Base-by-base conservation (phyloP, 2,329 filamentous ascomycete species). In the Polytolypa hystricis region DNA sequence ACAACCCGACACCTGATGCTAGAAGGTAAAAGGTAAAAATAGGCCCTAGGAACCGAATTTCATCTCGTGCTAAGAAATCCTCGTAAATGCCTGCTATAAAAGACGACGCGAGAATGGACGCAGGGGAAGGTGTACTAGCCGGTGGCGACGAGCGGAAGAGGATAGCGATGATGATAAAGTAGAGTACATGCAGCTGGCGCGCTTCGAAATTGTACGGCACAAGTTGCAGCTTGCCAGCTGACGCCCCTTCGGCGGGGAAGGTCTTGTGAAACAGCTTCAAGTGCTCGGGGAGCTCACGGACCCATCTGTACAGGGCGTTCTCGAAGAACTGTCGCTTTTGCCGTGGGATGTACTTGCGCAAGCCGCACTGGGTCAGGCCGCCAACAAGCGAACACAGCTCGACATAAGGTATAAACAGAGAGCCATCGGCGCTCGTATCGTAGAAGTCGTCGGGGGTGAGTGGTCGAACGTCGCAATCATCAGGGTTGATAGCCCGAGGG, bases 1-100 rank as follows among this genome's bases (percentile, higher is more conserved):
- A 47, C 27, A 61, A 50, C 0, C 54, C 53, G 37, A 64, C 55
- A 7, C 60, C 58, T 4, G 61, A 55, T 6, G 57, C 58, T 4
- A 66, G 46, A 25, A 59, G 55, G 36, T 65, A 60, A 42, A 64
- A 63, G 3, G 62, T 64, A 44, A 64, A 66, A 9, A 65, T 59
- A 0, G 62, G 59, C 0, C 57, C 60, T 3, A 65, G 48, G 31
- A 55, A 63, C 17, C 56, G 55, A n/a, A 65, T 53, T 40, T 66
- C 60, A 38, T 66, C 61, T 8, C 61, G 50, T 18, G 59, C 59
- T 12, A 65, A 53, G 33, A 66, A 63, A 32, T 64, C 61, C 42
- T 65, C 61, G 26, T 63, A 65, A 4, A 66, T 63, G 2, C 60
- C 57, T 4, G 60, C 59, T 17, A 64, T 43, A 27, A 60, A 64